These are phyloP conservation scores for Solanum chacoense DNA, from an alignment of 305 asterid genomes.

Conservation along the genomic window DNA sequence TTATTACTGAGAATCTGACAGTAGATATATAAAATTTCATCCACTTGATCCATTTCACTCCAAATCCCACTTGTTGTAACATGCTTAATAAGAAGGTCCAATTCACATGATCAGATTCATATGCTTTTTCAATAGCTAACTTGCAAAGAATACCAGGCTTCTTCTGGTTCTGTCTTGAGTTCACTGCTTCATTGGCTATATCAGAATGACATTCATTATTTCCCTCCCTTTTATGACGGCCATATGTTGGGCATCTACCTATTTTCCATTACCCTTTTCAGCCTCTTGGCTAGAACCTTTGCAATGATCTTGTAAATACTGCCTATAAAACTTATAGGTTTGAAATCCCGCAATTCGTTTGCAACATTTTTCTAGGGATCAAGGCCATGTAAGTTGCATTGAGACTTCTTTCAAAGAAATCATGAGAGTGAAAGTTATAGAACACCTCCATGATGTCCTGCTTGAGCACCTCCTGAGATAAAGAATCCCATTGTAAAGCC, in stretches of 20 bases:
- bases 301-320: background rate
- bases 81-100: background rate
- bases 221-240: background rate
- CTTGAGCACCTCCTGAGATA: background rate
- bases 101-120: background rate
- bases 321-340: background rate
- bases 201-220: background rate
- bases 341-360: background rate
- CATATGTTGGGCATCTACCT: background rate
- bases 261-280: background rate
- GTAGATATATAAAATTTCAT: background rate
- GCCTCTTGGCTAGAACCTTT: background rate
- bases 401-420: background rate
- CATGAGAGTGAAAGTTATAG: background rate
- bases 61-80: background rate
- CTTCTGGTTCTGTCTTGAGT: background rate
- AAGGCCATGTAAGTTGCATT: background rate
- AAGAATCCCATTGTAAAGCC: background rate
- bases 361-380: background rate
- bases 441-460: background rate
- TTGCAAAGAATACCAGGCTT: background rate
- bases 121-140: background rate
- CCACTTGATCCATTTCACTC: background rate
- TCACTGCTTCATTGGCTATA: background rate
- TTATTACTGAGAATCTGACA: background rate